Base-by-base conservation (phyloP, 2,329 filamentous ascomycete species). In the Periglandula ipomoeae region DNA sequence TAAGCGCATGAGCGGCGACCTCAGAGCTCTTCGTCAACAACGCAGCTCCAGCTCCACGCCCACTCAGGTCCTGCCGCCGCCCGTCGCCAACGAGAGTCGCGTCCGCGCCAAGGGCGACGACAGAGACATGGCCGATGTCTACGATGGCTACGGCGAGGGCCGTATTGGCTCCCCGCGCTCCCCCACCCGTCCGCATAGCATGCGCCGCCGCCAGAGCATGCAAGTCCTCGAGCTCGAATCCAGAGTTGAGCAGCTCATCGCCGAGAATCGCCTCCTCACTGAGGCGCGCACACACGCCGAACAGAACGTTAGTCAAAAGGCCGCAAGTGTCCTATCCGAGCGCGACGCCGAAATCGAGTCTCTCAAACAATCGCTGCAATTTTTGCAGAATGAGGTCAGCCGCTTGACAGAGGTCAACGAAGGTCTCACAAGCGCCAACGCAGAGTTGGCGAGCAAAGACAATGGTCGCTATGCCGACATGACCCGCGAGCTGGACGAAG, bases 191-290 rank as follows among this genome's bases (percentile, higher is more conserved):
- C 90, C 93, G 59, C 89, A 90, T 63, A 96, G 89, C 74, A 87
- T 98, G 79, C 90, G 91, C 59, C 90, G 91, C 64, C 87, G 91
- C 63, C 93, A 95, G 70, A 97, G 91, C 76, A 91, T 97, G 84
- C 91, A 97, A 70, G 82, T 91, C 48, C 82, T 97, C 52, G 91
- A 98, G 60, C 82, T 98, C 62, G 89, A 97, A 72, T 76, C 80
- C 52, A 82, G 79, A 60, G 78, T 98, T 59, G 89, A 96, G 58
- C 85, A 91, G 66, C 75, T 98, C 55, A 74, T 85, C 37, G 82
- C 84, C 20, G 91, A 98, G 65, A 97, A 97, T 62, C 82, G 84
- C 49, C 72, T 81, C 53, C 81, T 98, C 24, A 76, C 81, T 57
- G 84, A 90, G 44, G 84, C 87, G 41, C 84, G 84, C 58, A 67